phyloP scores from a whole-genome alignment of 2,329 filamentous ascomycete genomes.

The Chaetomiaceae sp. region DNA sequence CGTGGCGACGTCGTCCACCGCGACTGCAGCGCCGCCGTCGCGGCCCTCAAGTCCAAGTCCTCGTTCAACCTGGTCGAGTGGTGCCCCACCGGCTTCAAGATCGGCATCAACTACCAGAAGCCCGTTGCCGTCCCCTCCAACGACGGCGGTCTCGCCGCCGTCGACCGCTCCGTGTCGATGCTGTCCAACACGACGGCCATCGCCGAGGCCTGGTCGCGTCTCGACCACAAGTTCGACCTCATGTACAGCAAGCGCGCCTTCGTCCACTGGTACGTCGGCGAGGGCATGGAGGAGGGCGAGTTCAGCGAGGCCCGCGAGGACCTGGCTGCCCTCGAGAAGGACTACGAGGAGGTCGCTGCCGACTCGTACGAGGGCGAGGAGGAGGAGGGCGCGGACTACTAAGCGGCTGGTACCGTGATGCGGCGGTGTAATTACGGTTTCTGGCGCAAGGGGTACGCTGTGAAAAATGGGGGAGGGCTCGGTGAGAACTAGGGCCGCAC shows the following conservation, averaged over 20 bases:
- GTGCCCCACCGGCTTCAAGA: conserved; percentile 72
- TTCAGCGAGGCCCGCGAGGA: conserved; percentile 86
- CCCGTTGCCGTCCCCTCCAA: conserved; percentile 52
- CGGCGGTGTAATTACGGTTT: neutral
- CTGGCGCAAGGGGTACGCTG: neutral
- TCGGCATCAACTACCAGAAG: conserved; percentile 71
- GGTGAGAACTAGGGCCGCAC: neutral
- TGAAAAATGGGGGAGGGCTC: neutral
- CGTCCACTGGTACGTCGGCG: conserved; percentile 77
- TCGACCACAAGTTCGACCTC: conserved; percentile 71
- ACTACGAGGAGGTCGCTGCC: conserved; percentile 78
- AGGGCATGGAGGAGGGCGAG: conserved; percentile 90
- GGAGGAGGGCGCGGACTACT: conserved; percentile 80
- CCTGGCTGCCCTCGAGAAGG: conserved; percentile 77
- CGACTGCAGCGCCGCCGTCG: conserved; percentile 63
- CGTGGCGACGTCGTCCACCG: conserved; percentile 66
- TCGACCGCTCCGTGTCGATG: conserved; percentile 64
- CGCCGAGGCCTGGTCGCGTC: conserved; percentile 66
- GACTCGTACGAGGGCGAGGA: conserved; percentile 64
- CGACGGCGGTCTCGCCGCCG: conserved; percentile 56
- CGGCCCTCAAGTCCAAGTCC: conserved; percentile 63
- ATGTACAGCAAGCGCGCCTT: conserved; percentile 77
- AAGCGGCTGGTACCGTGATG: conserved; percentile 32
- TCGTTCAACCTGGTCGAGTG: conserved; percentile 72
- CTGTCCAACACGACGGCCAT: conserved; percentile 72